phyloP scores from a whole-genome alignment of 192 early-diverging fungal genomes.

The Coemansia sp. region DNA sequence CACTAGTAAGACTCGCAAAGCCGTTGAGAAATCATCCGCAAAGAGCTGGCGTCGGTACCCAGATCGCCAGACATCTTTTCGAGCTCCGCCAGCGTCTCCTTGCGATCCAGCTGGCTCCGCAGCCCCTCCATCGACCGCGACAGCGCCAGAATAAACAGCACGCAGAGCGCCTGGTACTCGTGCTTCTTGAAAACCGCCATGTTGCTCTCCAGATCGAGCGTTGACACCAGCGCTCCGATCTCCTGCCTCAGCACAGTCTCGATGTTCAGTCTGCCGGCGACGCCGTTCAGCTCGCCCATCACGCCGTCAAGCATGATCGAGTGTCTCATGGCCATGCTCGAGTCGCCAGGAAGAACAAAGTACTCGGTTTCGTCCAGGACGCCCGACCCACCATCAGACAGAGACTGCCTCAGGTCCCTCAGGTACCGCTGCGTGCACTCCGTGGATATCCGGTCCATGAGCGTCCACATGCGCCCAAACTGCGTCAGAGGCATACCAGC shows the following conservation, averaged over 20 bases:
- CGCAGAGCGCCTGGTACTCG: conserved; percentile 31
- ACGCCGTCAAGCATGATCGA: conserved; percentile 19
- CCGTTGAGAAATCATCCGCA: conserved; percentile 33
- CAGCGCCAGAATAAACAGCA: conserved; percentile 34
- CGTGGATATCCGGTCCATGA: conserved; percentile 36
- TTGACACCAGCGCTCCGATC: conserved; percentile 32
- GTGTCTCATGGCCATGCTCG: conserved; percentile 39
- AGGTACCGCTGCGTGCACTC: conserved; percentile 23
- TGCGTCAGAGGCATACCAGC: conserved; percentile 25
- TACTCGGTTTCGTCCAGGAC: conserved; percentile 14
- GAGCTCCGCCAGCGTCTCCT: conserved; percentile 10
- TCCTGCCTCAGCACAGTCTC: conserved; percentile 16
- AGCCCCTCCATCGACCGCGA: conserved; percentile 14
- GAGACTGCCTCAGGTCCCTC: conserved; percentile 14
- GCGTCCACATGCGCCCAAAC: conserved; percentile 49
- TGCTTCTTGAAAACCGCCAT: conserved; percentile 34
- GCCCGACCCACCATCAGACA: background rate
- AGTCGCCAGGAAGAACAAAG: conserved; percentile 31
- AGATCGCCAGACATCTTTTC: conserved; percentile 15
- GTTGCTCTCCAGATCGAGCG: conserved; percentile 43
- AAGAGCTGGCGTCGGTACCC: conserved; percentile 23
- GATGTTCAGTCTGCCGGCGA: conserved; percentile 18
- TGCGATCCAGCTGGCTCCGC: background rate
- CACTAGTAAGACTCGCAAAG: conserved; percentile 43
- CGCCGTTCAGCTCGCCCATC: conserved; percentile 16